Evolutionary conservation across 768 basidiomycete genomes (phyloP), one percentile per base, ranked within the genome.

Genomic region (Tricholoma hemisulphureum): DNA sequence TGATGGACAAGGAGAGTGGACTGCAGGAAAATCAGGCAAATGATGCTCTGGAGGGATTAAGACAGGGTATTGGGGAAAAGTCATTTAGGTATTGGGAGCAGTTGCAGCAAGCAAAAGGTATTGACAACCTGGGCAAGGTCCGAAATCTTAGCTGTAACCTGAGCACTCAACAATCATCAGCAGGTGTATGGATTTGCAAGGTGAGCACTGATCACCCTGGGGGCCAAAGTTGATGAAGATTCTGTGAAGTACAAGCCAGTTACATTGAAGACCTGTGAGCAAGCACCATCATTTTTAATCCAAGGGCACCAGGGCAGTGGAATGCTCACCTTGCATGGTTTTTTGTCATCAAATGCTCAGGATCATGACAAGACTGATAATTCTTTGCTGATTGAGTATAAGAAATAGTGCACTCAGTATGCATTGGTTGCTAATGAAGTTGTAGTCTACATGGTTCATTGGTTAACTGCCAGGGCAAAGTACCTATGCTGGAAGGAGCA

Each of bases 1-100:
- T 63, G 3, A 51, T 51, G 14, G 16, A 49, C 9, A 49, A 57
- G 43, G 63, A 65, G 32, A 28, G 50, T 14, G 11, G 51, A n/a
- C 56, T 64, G 2, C 0, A 35, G 2, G 31, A 57, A 41, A 56
- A 57, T 3, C 58, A 63, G n/a, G 64, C 63, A 8, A 65, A 65
- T 52, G 63, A 65, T 29, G 45, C 57, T 10, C 56, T 65, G 8
- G 51, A 65, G 1, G 41, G 37, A 1, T 18, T 65, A 8, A 3
- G 55, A 11, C 10, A 53, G 4, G 37, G 55, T 6, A 35, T 64
- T 3, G 55, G 53, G 1, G 23, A 65, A 21, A 65, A 63, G 34
- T 51, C 63, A 6, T 26, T 60, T 10, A 14, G 16, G 7, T 54
- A 13, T 26, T 2, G 37, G 29, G 24, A 20, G n/a, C 23, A 46